Conservation (phyloP, 257 asterid genomes). For the Vinca minor region DNA sequence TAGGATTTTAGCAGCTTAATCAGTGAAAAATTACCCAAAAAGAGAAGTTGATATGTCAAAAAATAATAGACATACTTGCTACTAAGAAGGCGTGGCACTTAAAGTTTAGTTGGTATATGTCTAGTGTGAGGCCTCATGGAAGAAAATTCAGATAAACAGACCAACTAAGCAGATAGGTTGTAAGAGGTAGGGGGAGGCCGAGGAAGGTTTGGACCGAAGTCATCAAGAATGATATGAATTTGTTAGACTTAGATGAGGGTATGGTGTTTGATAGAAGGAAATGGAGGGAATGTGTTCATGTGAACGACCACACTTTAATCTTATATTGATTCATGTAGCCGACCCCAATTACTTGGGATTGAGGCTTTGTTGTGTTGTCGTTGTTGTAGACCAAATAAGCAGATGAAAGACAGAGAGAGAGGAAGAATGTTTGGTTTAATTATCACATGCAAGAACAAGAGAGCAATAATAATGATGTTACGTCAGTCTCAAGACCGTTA, state of each 20-base stretch:
- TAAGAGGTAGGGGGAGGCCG: no score
- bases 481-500: conserved; percentile 12
- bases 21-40: neutral
- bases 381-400: no score
- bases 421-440: neutral
- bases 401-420: conserved; percentile 5
- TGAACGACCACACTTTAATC: no score
- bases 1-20: conserved; percentile 4
- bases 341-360: no score
- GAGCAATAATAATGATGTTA: conserved; percentile 1
- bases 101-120: neutral
- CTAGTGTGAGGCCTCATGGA: neutral
- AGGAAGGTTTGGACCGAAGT: no score
- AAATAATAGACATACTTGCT: neutral
- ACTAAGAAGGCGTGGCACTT: neutral
- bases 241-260: no score
- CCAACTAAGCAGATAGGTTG: no score
- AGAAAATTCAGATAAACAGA: neutral
- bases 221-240: no score
- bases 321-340: no score
- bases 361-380: no score
- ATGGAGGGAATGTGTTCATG: no score
- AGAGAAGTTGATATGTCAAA: neutral
- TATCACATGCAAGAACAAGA: conserved; percentile 16
- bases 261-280: no score